These are phyloP conservation scores for Gleditsia sinensis DNA, from an alignment of 306 rosid species.

Conservation along the genomic window DNA sequence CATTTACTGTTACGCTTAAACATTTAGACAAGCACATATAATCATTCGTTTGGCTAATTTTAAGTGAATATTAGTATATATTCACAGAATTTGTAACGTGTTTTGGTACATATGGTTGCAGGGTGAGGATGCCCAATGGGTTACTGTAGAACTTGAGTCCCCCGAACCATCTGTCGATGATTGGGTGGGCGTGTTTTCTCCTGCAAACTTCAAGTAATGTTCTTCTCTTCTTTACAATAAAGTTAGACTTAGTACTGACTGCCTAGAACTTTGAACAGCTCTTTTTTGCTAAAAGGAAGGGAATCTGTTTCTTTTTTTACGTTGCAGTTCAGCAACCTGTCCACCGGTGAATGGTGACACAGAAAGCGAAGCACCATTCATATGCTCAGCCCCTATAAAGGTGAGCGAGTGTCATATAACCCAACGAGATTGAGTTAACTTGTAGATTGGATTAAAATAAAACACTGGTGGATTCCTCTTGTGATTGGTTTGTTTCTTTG, in stretches of 20 bases:
- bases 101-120: slow-evolving; percentile 29
- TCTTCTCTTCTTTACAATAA: not conserved
- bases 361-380: slow-evolving; percentile 40
- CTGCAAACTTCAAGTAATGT: slow-evolving; percentile 58
- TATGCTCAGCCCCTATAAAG: slow-evolving; percentile 66
- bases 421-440: not conserved
- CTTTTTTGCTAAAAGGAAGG: not conserved
- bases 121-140: slow-evolving; percentile 59
- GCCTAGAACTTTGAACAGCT: not conserved
- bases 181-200: slow-evolving; percentile 73
- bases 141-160: slow-evolving; percentile 41
- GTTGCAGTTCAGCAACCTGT: slow-evolving; percentile 11
- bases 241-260: not conserved
- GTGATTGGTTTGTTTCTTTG: not conserved
- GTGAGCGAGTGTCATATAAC: slow-evolving; percentile 14
- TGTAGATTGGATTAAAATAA: not conserved
- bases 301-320: not conserved
- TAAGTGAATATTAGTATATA: not conserved
- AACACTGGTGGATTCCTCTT: not conserved
- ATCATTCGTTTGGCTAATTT: no score
- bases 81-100: not conserved
- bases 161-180: slow-evolving; percentile 47
- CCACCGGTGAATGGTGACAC: not conserved
- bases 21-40: no score
- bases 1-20: no score